Evolutionary conservation across 2,329 filamentous ascomycete genomes (phyloP), one percentile per base, ranked within the genome.

Genomic region (Podosphaera xanthii): DNA sequence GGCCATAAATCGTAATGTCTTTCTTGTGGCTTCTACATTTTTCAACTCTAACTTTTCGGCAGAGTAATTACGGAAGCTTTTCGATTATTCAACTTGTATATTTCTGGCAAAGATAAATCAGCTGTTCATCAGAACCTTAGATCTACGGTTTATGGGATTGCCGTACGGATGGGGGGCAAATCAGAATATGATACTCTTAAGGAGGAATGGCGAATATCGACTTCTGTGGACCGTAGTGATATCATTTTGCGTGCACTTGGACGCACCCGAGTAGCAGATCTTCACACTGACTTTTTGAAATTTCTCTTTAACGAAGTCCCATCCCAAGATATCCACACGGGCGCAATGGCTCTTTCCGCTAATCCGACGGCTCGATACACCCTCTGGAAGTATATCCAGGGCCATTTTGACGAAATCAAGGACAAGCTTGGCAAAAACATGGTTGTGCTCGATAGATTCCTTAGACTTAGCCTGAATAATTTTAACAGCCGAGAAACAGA

Each of bases 181-280:
- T 75, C 81, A 14, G 87, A 88, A 59, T 84, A 81, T 64, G 77
- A 85, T 35, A 78, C 83, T 6, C 77, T 98, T 59, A 88, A 91
- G 74, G 81, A 87, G 59, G 90, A 96, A 70, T 97, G 87, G 77
- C 77, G 81, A 63, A 82, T 76, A 57, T 92, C 88, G 10, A 84
- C 84, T 58, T 87, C 89, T 6, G 83, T 96, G 44, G 92, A 97
- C 67, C 90, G 89, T 66, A 94, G 90, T 71, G 89, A 95, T 65
- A 86, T 94, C 63, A 85, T 82, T 64, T 78, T 97, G 2, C 75
- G 79, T 44, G 81, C 86, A 3, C 77, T 98, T 52, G 88, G 89
- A 40, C 80, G 82, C 46, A 82, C 86, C 30, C 83, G 84, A 65
- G 69, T 72, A 9, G 69, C 75, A 0, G 78, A 81, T 8, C 74